These are phyloP conservation scores for Suillus brevipes DNA, from an alignment of 768 basidiomycete genomes.

Conservation along the genomic window DNA sequence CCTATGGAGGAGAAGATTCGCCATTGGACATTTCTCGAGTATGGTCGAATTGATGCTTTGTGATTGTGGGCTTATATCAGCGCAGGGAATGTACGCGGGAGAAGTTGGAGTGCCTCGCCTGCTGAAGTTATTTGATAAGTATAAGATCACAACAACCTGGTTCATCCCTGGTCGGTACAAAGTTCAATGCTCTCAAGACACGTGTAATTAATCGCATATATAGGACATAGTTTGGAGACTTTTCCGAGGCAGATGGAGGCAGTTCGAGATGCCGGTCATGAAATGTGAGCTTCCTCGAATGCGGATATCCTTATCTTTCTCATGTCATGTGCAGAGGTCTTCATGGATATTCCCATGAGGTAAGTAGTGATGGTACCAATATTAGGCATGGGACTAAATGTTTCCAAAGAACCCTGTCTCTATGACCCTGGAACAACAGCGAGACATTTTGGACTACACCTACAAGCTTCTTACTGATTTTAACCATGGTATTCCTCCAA, in stretches of 20 bases:
- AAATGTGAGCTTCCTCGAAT: conserved; percentile 45
- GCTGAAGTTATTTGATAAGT: conserved; percentile 71
- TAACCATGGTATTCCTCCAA: conserved; percentile 57
- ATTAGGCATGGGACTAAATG: not conserved
- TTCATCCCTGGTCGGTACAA: conserved; percentile 61
- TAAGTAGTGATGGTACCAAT: conserved; percentile 13
- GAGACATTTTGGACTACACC: conserved; percentile 68
- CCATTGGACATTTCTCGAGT: conserved; percentile 68
- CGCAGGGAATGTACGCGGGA: conserved; percentile 68
- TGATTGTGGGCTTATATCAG: not conserved
- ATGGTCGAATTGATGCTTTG: not conserved
- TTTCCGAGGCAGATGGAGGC: conserved; percentile 71
- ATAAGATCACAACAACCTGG: conserved; percentile 68
- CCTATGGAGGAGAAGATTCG: conserved; percentile 75
- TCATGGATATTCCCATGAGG: conserved; percentile 74
- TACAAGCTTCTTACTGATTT: conserved; percentile 65
- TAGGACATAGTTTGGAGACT: conserved; percentile 72
- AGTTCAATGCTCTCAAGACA: not conserved
- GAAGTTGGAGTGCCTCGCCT: conserved; percentile 71
- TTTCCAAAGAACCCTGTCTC: conserved; percentile 52
- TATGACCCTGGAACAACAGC: conserved; percentile 66
- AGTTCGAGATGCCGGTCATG: conserved; percentile 72
- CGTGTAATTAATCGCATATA: not conserved
- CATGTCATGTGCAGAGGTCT: conserved; percentile 45
- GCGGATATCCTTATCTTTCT: not conserved